A percentile compares a stretch with the other conserved stretches of the same genome.
These are phyloP conservation scores for Hsuehochloa calcarea DNA, from an alignment of 176 grass and related monocot genomes.

Conservation along the genomic window DNA sequence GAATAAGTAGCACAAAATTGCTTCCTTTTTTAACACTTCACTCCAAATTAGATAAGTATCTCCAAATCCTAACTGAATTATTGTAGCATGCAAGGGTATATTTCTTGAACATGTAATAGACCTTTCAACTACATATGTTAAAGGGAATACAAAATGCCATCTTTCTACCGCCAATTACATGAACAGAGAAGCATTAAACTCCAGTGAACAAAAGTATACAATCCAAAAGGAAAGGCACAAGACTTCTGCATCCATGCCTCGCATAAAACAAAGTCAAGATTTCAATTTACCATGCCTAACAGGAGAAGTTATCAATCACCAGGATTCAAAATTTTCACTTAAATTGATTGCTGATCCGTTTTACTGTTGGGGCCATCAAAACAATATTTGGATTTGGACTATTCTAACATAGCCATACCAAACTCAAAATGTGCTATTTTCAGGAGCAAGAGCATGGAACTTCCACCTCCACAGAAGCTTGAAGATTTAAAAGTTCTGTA, in stretches of 20 bases:
- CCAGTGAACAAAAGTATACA: not conserved
- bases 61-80: not conserved
- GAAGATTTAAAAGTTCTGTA: not conserved
- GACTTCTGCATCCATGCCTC: not conserved
- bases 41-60: not conserved
- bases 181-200: not conserved
- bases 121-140: not conserved
- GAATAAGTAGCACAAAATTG: not conserved
- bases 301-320: not conserved
- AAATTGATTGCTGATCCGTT: not conserved
- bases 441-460: not conserved
- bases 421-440: constrained; percentile 16
- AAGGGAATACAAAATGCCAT: not conserved
- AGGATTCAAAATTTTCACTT: not conserved
- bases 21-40: not conserved
- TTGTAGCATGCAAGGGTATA: not conserved
- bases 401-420: not conserved
- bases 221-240: not conserved
- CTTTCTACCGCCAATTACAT: not conserved
- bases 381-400: not conserved
- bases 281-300: not conserved
- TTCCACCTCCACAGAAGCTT: not conserved
- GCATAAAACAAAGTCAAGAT: not conserved
- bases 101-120: not conserved
- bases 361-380: not conserved